Evolutionary conservation across 352 stramenopile genomes (phyloP), one percentile per base, ranked within the genome.

Genomic region (Elongisporangium prolatum): DNA sequence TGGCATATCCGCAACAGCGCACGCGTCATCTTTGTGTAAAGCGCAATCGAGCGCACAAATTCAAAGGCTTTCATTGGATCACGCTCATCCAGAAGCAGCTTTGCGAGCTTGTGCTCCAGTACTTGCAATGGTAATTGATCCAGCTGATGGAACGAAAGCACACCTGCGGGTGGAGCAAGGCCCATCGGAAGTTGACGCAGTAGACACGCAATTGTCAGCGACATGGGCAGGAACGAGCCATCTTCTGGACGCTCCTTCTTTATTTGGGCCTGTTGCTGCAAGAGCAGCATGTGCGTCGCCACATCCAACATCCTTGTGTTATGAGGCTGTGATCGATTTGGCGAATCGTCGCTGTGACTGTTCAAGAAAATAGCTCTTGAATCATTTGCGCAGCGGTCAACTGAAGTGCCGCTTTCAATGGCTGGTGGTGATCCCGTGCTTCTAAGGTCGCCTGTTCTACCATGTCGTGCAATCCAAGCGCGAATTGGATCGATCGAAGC

Each of bases 171-270:
- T 13, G 75, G 74, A 28, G 72, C 68, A 13, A 87, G 40, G 3
- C 72, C 71, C 2, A 62, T 49, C 2, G 78, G 78, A n/a, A 79
- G 65, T 28, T 84, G 76, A 0, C 68, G 72, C 51, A 79, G 38
- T 14, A 89, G 24, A 61, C 79, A 83, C 20, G 76, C 65, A 28
- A 84, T 25, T 0, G 67, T 63, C 21, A 89, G 59, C n/a, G 74
- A 77, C 5, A 86, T 48, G 37, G 74, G 75, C 50, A 88, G 54
- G 62, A 88, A 88, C 2, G 76, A 84, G 0, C 11, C 59, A 44
- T 86, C 78, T 3, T n/a, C 37, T 0, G 78, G 76, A 0, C 22
- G 54, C 56, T 81, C 71, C 14, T 68, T 50, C 58, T 80, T 80
- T 57, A 74, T 65, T 38, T 68, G 68, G 28, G 69, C 78, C 24